These are phyloP conservation scores for Infundibulicybe gibba DNA, from an alignment of 768 basidiomycete species.

Conservation along the genomic window DNA sequence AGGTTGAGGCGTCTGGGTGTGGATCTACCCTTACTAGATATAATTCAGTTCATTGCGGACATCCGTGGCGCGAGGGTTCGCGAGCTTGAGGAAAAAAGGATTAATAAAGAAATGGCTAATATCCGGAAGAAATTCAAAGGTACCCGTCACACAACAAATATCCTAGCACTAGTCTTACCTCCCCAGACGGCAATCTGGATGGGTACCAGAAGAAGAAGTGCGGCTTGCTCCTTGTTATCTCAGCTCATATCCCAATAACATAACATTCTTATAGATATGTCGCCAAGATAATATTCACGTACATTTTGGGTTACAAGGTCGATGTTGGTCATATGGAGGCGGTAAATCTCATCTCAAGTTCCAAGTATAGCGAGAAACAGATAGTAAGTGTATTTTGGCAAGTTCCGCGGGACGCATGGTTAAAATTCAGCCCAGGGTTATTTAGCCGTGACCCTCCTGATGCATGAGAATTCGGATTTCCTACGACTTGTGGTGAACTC, in stretches of 20 bases:
- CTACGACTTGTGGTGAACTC: constrained; percentile 96
- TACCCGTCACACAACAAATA: constrained; percentile 16
- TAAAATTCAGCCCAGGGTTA: constrained; percentile 66
- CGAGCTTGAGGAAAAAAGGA: constrained; percentile 96
- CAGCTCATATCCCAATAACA: not conserved
- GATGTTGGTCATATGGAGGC: constrained; percentile 99
- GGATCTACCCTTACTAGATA: constrained; percentile 6
- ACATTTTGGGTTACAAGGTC: constrained; percentile 98
- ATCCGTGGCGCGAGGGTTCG: constrained; percentile 95
- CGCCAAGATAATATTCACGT: constrained; percentile 98
- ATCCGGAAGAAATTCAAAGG: constrained; percentile 99
- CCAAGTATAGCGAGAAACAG: constrained; percentile 98
- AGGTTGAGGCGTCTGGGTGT: constrained; percentile 11
- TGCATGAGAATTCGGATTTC: constrained; percentile 99
- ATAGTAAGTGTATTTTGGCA: constrained; percentile 60
- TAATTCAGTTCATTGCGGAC: constrained; percentile 90
- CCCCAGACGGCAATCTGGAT: constrained; percentile 75
- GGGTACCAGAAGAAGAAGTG: constrained; percentile 94
- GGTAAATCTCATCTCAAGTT: constrained; percentile 92
- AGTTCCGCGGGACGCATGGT: constrained; percentile 6
- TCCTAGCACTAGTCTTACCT: constrained; percentile 8
- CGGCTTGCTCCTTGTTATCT: constrained; percentile 2
- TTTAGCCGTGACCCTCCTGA: constrained; percentile 91
- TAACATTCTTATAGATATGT: constrained; percentile 67
- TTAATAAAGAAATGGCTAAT: constrained; percentile 99